phyloP scores from a whole-genome alignment of 2,329 filamentous ascomycete species.

The Ophiostoma himal-ulmi region DNA sequence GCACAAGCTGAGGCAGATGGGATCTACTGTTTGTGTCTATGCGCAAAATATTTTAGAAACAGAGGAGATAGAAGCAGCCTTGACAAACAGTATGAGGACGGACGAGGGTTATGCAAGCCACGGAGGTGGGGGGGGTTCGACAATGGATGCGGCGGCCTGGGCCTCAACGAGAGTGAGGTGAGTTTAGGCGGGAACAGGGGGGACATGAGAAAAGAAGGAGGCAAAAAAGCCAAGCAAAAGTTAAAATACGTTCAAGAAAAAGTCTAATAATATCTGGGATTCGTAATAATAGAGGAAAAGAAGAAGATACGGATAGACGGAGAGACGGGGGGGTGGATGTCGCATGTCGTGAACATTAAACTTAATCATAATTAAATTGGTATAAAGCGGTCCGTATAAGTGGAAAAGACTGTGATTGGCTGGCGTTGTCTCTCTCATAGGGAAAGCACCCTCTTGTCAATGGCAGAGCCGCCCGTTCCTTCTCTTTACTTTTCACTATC shows the following conservation, averaged over 20 bases:
- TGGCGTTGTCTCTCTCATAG: not conserved
- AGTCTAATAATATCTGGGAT: not conserved
- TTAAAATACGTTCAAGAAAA: not conserved
- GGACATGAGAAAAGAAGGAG: not conserved
- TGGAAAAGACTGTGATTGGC: not conserved
- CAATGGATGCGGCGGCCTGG: not conserved
- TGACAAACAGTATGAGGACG: not conserved
- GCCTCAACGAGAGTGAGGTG: not conserved
- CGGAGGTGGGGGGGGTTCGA: too few relatives aligned
- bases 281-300: too few relatives aligned
- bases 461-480: not conserved
- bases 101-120: not conserved
- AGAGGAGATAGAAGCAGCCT: not conserved
- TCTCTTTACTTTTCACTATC: not conserved
- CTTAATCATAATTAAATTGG: not conserved
- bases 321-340: not conserved
- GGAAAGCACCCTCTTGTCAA: not conserved
- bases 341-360: constrained; percentile 10
- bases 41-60: too few relatives aligned
- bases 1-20: not conserved
- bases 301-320: not conserved
- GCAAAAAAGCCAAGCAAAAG: constrained; percentile 13
- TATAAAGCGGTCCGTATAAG: not conserved
- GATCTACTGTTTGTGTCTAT: not conserved
- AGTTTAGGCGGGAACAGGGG: not conserved